Evolutionary conservation across 2,329 filamentous ascomycete species (phyloP).

Genomic region (Aspergillus phoenicis): DNA sequence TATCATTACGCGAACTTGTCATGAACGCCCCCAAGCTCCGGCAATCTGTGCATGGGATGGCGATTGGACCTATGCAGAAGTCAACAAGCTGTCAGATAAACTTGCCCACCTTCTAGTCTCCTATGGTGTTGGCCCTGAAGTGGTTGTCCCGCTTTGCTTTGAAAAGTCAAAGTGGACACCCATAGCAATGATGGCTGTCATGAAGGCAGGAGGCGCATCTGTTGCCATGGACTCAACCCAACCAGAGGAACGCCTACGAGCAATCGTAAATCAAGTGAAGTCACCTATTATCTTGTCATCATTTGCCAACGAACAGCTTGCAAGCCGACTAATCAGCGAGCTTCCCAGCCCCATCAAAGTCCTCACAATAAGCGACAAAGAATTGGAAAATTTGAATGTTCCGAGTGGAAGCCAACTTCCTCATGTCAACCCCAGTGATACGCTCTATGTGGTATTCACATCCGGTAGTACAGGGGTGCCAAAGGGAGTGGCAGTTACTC

Average conservation of each 20-base stretch:
- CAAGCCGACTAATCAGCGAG: not conserved
- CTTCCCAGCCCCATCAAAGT: not conserved
- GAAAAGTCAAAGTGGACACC: not conserved
- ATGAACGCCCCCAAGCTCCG: too few relatives aligned
- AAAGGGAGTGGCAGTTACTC: not conserved
- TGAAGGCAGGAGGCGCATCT: not conserved
- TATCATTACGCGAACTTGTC: too few relatives aligned
- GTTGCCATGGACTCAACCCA: not conserved
- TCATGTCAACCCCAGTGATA: not conserved
- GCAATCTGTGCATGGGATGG: too few relatives aligned
- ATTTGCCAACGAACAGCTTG: not conserved
- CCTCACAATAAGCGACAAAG: too few relatives aligned
- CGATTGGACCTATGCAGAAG: not conserved
- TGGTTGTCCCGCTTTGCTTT: not conserved
- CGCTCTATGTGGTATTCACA: not conserved
- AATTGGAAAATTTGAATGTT: not conserved
- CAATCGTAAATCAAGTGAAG: not conserved
- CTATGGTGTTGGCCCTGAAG: not conserved
- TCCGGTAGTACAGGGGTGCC: not conserved
- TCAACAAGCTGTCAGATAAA: not conserved
- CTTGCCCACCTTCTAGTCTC: not conserved
- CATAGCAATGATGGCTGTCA: not conserved
- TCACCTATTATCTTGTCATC: not conserved
- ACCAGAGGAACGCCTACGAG: not conserved
- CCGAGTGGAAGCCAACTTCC: not conserved